Conservation (phyloP, 805 yeast species). For the Myxozyma vanderwaltii region DNA sequence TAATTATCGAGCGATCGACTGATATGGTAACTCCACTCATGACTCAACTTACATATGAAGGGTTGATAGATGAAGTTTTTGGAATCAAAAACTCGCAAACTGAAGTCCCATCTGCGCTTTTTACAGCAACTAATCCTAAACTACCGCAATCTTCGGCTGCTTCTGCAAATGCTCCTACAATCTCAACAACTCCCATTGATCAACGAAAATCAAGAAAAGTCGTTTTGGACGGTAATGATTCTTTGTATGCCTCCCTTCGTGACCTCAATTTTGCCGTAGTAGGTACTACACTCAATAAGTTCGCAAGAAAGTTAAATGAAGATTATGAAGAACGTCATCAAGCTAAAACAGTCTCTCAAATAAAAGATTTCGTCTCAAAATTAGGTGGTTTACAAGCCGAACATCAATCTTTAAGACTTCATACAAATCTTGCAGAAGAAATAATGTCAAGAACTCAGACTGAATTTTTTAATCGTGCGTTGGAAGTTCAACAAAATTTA, state of each 20-base stretch:
- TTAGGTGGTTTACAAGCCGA: constrained; percentile 65
- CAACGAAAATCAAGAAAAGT: constrained; percentile 34
- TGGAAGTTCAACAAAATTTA: constrained; percentile 71
- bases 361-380: constrained; percentile 70
- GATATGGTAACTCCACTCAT: constrained; percentile 73
- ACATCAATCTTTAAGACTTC: constrained; percentile 70
- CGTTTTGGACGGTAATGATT: constrained; percentile 46
- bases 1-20: constrained; percentile 75
- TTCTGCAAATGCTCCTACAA: constrained; percentile 9
- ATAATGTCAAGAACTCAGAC: constrained; percentile 34
- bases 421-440: constrained; percentile 34
- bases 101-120: constrained; percentile 39
- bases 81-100: constrained; percentile 46
- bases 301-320: constrained; percentile 70
- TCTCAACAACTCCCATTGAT: constrained; percentile 6
- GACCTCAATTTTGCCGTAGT: constrained; percentile 76
- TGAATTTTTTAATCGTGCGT: constrained; percentile 47
- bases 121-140: constrained; percentile 21
- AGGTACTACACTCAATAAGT: constrained; percentile 67
- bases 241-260: constrained; percentile 55
- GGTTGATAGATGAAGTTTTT: constrained; percentile 74
- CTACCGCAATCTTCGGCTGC: constrained; percentile 3
- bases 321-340: constrained; percentile 64
- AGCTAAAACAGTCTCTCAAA: constrained; percentile 62
- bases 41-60: constrained; percentile 78